Evolutionary conservation across 306 rosid genomes (phyloP).

Genomic region (Abrus pulchellus): DNA sequence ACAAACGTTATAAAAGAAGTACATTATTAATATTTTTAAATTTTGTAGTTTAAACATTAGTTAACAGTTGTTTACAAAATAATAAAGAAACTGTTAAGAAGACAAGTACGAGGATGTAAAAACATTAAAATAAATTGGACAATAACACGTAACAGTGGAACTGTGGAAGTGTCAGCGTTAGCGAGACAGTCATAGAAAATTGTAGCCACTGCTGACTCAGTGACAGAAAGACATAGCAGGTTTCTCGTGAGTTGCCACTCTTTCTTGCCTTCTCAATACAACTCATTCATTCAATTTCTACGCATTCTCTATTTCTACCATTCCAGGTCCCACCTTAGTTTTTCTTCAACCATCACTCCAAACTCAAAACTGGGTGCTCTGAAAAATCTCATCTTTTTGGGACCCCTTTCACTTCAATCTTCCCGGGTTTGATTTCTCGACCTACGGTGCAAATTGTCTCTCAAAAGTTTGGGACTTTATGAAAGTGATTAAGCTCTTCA

Average conservation of each 20-base stretch:
- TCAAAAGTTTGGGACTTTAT: constrained; percentile 29
- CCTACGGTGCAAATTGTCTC: background rate
- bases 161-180: background rate
- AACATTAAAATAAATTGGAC: too few species aligned
- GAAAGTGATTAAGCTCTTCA: constrained; percentile 32
- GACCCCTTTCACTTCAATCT: constrained; percentile 4
- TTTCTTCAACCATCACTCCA: background rate
- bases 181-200: constrained; percentile 22
- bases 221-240: constrained; percentile 15
- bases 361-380: background rate
- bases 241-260: constrained; percentile 42
- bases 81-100: too few species aligned
- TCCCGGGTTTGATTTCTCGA: background rate
- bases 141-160: background rate
- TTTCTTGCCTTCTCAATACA: background rate
- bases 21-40: too few species aligned
- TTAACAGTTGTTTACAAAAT: too few species aligned
- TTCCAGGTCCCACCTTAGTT: background rate
- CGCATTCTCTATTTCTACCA: background rate
- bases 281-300: background rate
- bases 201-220: constrained; percentile 26
- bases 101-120: too few species aligned
- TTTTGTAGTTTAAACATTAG: too few species aligned
- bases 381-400: background rate
- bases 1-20: too few species aligned